A percentile compares a stretch with the other conserved stretches of the same genome.
Evolutionary conservation across 2,329 filamentous ascomycete genomes (phyloP).

Genomic region (Phialemonium atrogriseum): DNA sequence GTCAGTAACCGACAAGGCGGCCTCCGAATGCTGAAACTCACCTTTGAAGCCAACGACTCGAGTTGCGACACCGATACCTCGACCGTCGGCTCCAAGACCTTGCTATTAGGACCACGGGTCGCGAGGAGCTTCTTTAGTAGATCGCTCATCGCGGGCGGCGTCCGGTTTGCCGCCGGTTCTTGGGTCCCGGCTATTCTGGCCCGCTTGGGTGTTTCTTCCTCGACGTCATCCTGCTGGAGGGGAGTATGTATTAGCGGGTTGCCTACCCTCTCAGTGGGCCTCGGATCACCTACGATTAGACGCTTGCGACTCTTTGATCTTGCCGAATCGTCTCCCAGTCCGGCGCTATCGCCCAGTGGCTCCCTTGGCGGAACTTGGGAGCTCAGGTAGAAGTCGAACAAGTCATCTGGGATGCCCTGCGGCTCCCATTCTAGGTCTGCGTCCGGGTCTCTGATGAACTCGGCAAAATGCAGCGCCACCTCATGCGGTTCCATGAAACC

Average conservation of each 20-base stretch:
- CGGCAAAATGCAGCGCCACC: constrained; percentile 37
- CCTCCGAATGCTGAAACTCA: constrained; percentile 12
- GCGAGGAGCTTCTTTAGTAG: constrained; percentile 19
- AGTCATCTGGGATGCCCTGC: constrained; percentile 34
- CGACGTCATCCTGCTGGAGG: constrained; percentile 8
- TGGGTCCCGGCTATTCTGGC: constrained; percentile 9
- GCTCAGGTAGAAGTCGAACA: constrained; percentile 38
- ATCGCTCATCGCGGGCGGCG: constrained; percentile 17
- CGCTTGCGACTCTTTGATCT: constrained; percentile 33
- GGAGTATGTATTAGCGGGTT: constrained; percentile 12
- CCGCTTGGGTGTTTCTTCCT: constrained; percentile 11
- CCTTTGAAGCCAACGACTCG: constrained; percentile 29
- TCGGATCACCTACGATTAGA: constrained; percentile 31
- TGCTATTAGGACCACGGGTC: constrained; percentile 3
- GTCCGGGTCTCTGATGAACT: constrained; percentile 31
- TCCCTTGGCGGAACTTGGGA: constrained; percentile 26
- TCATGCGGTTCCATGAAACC: constrained; percentile 34
- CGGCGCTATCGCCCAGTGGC: constrained; percentile 12
- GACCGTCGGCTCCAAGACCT: constrained; percentile 3
- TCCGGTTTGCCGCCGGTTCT: constrained; percentile 5
- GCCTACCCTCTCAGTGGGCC: neutral
- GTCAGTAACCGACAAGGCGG: constrained; percentile 4
- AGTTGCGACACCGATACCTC: constrained; percentile 20
- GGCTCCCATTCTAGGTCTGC: constrained; percentile 37
- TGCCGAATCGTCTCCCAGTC: constrained; percentile 5